Evolutionary conservation across 495 filamentous ascomycete genomes (phyloP).

Genomic region (Hypoxylon lenormandii): DNA sequence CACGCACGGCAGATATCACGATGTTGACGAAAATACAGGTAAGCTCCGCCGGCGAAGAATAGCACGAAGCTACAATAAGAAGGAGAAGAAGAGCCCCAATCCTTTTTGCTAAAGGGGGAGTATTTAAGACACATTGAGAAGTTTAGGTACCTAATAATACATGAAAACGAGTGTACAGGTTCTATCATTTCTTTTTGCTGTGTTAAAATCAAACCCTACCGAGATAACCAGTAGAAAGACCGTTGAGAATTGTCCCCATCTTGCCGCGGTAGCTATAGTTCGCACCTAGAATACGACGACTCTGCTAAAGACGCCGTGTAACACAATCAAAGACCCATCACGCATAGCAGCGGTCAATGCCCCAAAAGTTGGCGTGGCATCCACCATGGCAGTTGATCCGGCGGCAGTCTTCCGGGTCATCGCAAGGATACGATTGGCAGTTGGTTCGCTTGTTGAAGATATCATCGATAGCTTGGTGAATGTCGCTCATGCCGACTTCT

Average conservation of each 20-base stretch:
- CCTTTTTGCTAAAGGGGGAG: no score
- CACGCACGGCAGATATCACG: no score
- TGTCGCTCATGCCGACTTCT: background rate
- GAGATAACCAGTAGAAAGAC: background rate
- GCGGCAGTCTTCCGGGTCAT: background rate
- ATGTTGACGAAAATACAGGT: no score
- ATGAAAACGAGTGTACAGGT: slow-evolving; percentile 1
- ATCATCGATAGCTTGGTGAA: background rate
- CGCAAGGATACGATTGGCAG: background rate
- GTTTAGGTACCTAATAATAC: background rate
- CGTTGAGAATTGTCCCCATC: no score
- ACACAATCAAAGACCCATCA: background rate
- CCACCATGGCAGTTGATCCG: background rate
- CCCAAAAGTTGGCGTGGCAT: background rate
- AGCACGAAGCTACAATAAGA: no score
- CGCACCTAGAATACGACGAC: background rate
- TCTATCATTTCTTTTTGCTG: background rate
- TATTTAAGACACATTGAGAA: background rate
- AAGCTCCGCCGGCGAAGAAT: no score
- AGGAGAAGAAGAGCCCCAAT: no score
- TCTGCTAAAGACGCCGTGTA: background rate
- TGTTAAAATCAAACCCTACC: background rate
- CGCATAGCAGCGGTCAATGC: background rate
- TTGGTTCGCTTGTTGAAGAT: background rate
- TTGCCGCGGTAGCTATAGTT: background rate